phyloP scores from a whole-genome alignment of 2,329 filamentous ascomycete genomes.

The Apiospora marii region DNA sequence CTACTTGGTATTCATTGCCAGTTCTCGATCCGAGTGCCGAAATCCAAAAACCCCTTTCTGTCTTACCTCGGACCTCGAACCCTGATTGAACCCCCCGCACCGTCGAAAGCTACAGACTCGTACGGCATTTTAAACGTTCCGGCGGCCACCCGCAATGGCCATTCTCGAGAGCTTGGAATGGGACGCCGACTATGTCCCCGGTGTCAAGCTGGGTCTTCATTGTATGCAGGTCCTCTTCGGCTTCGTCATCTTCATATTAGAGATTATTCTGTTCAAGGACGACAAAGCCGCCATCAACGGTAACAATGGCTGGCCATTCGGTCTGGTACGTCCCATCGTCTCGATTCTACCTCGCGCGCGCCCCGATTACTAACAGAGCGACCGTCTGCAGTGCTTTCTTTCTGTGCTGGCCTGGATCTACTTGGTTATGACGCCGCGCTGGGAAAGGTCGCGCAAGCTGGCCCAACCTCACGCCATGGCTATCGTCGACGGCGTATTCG shows the following conservation, averaged over 20 bases:
- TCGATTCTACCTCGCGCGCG: not conserved
- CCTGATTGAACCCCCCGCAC: slow-evolving; percentile 3
- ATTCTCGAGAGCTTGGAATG: slow-evolving; percentile 46
- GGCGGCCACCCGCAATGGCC: slow-evolving; percentile 19
- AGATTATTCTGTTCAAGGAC: slow-evolving; percentile 65
- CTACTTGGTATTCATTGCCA: not conserved
- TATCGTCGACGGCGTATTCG: slow-evolving; percentile 63
- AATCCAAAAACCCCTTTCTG: not conserved
- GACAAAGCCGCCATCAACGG: slow-evolving; percentile 59
- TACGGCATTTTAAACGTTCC: not conserved
- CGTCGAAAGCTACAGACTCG: not conserved
- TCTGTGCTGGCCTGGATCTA: slow-evolving; percentile 71
- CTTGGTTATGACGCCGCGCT: slow-evolving; percentile 70
- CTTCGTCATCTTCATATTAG: slow-evolving; percentile 65
- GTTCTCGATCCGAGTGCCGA: not conserved
- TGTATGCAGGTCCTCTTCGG: slow-evolving; percentile 61
- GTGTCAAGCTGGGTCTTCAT: slow-evolving; percentile 66
- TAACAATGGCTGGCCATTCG: slow-evolving; percentile 70
- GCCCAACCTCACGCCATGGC: slow-evolving; percentile 70
- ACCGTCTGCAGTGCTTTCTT: slow-evolving; percentile 64
- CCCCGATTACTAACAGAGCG: not conserved
- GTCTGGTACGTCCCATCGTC: slow-evolving; percentile 57
- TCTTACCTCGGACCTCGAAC: slow-evolving; percentile 16
- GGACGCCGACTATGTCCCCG: slow-evolving; percentile 61
- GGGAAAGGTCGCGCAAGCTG: slow-evolving; percentile 65